Evolutionary conservation across 1,284 basidiomycete species (phyloP), one percentile per base, ranked within the genome.

Genomic region (Heterobasidion irregulare): DNA sequence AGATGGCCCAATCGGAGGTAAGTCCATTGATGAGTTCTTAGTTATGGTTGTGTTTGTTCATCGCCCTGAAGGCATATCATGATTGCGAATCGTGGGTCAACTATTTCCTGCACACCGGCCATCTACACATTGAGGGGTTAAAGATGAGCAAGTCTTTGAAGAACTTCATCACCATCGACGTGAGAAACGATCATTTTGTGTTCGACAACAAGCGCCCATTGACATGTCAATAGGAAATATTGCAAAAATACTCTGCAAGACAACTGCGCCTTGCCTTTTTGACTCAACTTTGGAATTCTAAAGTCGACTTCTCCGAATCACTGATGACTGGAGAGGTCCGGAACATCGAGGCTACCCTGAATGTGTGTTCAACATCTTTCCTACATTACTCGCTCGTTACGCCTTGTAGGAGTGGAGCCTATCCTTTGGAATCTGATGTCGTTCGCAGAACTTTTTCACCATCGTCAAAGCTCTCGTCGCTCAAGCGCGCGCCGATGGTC

Each of bases 71-170:
- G 91, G 94, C 94, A 3, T 97, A 91, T 71, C 94, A 98, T 70
- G 83, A 90, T 59, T 97, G 93, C 74, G 72, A 77, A 34, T 83
- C 94, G 66, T 99, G 97, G 97, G 94, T 99, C 65, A 98, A 98
- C 71, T 99, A 99, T 71, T 99, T 99, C 75, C 73, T 99, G 54
- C 97, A 99, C 71, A 99, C 96, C 0, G 97, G 97, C 4, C 97
- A 99, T 74, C 75, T 99, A 41, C 95, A 99, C 71, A 99, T 99
- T 64, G 95, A 98, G 70, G 97, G 97, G 16, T 76, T 98, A 59
- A 99, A 99, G 72, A 99, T 99, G 97, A 94, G 92, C 74, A 99
- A 99, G 73, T 97, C 94, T 8, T 75, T 99, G 57, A 99, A 99
- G 72, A 99, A 99, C 69, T 99, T 99, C 66, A 98, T 99, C 66